Evolutionary conservation across 208 protist species (phyloP).

Genomic region (Trypanosoma congolense): DNA sequence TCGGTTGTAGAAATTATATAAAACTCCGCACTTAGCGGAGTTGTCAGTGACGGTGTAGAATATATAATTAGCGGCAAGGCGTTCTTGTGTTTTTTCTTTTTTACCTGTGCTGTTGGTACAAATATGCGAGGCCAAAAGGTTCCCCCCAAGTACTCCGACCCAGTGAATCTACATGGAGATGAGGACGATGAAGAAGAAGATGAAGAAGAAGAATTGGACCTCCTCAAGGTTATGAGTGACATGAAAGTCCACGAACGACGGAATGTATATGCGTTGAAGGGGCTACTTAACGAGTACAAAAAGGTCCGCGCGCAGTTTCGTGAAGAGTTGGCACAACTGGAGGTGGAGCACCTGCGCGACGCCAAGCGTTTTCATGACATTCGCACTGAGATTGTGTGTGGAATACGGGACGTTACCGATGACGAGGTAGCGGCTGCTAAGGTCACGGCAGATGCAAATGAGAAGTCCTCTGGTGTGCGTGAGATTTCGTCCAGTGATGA

Average conservation of each 20-base stretch:
- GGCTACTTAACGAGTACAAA: conserved; percentile 47
- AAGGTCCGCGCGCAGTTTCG: conserved; percentile 26
- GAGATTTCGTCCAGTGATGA: conserved; percentile 19
- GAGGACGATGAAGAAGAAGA: conserved; percentile 22
- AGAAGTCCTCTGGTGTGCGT: conserved; percentile 16
- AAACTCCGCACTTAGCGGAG: too few relatives aligned
- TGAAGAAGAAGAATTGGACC: conserved; percentile 42
- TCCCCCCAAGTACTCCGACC: conserved; percentile 26
- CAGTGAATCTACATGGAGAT: conserved; percentile 10
- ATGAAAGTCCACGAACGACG: conserved; percentile 45
- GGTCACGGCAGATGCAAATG: neutral
- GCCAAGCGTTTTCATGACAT: conserved; percentile 26
- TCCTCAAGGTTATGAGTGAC: conserved; percentile 50
- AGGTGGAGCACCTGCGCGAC: conserved; percentile 26
- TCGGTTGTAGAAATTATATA: too few relatives aligned
- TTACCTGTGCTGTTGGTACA: conserved; percentile 2
- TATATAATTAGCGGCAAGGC: too few relatives aligned
- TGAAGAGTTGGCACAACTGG: conserved; percentile 29
- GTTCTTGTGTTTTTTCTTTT: too few relatives aligned
- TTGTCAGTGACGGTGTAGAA: too few relatives aligned
- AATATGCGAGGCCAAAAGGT: conserved; percentile 17
- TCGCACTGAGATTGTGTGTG: conserved; percentile 50
- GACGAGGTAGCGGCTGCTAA: conserved; percentile 36
- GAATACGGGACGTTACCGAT: conserved; percentile 55
- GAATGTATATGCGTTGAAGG: conserved; percentile 58